phyloP scores from a whole-genome alignment of 129 eudicot genomes.

The Ambrosia artemisiifolia region DNA sequence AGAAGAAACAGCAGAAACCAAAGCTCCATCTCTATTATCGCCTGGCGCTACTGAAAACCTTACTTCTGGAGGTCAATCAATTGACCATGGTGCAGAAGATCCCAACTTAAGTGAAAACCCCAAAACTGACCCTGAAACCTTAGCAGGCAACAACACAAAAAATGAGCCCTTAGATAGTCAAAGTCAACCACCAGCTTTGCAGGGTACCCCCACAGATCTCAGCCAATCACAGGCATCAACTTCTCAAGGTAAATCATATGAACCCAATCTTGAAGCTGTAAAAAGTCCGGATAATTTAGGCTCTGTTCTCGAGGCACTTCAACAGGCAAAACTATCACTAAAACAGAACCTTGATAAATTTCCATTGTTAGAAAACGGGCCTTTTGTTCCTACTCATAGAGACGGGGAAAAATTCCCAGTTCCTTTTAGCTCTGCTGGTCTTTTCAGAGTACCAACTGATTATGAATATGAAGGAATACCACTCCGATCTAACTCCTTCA shows the following conservation, averaged over 20 bases:
- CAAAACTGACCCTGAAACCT: conserved; percentile 23
- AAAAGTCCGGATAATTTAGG: conserved; percentile 41
- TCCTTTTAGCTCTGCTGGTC: conserved; percentile 52
- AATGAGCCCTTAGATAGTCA: conserved; percentile 20
- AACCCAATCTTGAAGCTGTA: conserved; percentile 36
- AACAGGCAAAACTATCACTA: conserved; percentile 67
- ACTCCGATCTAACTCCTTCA: conserved; percentile 18
- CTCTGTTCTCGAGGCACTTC: conserved; percentile 77
- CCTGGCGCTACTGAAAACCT: conserved; percentile 18
- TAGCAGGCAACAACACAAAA: conserved; percentile 20
- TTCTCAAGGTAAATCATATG: conserved; percentile 28
- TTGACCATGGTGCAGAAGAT: conserved; percentile 20
- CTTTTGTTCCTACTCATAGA: conserved; percentile 29
- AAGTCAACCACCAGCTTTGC: conserved; percentile 7
- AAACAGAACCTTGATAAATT: conserved; percentile 42
- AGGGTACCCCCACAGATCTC: conserved; percentile 8
- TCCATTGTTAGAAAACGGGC: conserved; percentile 29
- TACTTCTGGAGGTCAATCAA: conserved; percentile 31
- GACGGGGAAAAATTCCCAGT: conserved; percentile 36
- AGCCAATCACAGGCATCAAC: conserved; percentile 17
- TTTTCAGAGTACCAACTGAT: conserved; percentile 82
- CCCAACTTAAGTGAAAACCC: conserved; percentile 28
- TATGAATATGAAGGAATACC: conserved; percentile 36
- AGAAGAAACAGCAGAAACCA: conserved; percentile 66
- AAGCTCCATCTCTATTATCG: conserved; percentile 35